Conservation (phyloP, 768 basidiomycete genomes). For the Podaxis sp. region DNA sequence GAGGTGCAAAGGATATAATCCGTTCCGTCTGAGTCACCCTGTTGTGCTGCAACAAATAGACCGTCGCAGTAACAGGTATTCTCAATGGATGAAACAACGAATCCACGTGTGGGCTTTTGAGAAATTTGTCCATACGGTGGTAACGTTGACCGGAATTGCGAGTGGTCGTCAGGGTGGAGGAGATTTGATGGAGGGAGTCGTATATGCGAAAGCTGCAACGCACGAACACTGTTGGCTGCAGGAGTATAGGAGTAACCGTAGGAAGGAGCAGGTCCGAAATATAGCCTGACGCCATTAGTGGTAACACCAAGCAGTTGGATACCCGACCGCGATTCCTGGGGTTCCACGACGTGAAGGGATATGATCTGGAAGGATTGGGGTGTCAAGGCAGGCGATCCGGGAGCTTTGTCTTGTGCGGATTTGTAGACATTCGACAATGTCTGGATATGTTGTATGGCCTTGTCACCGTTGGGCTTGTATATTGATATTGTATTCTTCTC, state of each 20-base stretch:
- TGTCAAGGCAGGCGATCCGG: constrained; percentile 68
- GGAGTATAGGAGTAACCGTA: constrained; percentile 48
- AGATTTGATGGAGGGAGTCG: constrained; percentile 74
- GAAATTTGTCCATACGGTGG: constrained; percentile 48
- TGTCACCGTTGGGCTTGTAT: constrained; percentile 61
- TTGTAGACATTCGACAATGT: constrained; percentile 74
- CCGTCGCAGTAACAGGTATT: constrained; percentile 65
- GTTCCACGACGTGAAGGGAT: constrained; percentile 63
- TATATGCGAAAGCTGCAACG: constrained; percentile 71
- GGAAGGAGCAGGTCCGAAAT: constrained; percentile 59
- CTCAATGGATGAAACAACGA: constrained; percentile 54
- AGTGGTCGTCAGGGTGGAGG: constrained; percentile 71
- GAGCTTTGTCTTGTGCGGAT: constrained; percentile 74
- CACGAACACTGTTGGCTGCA: constrained; percentile 28
- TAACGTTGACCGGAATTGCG: constrained; percentile 41
- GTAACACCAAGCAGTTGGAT: constrained; percentile 81
- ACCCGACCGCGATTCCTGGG: constrained; percentile 60
- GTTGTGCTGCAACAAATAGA: constrained; percentile 65
- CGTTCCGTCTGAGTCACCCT: constrained; percentile 66
- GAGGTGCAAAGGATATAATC: constrained; percentile 74
- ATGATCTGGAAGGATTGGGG: constrained; percentile 69
- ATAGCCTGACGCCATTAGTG: constrained; percentile 77
- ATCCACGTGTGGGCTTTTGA: constrained; percentile 48
- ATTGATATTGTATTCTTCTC: constrained; percentile 60
- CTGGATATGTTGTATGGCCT: constrained; percentile 66